Evolutionary conservation across 345 rosid species (phyloP).

Genomic region (Brassica carinata): DNA sequence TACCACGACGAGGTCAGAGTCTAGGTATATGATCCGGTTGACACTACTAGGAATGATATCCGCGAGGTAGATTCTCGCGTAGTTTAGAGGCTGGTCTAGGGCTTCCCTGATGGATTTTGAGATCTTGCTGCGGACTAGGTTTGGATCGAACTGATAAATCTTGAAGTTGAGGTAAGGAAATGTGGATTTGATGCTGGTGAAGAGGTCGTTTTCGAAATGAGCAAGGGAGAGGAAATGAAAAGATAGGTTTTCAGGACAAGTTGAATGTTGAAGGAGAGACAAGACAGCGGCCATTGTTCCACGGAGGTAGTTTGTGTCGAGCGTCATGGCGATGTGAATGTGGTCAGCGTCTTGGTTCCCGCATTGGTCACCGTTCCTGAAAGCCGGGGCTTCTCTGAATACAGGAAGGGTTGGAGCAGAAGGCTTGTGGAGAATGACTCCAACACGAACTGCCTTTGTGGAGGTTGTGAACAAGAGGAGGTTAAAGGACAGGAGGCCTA

Average conservation of each 20-base stretch:
- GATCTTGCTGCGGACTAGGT: slow-evolving; percentile 56
- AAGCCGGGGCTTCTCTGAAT: slow-evolving; percentile 62
- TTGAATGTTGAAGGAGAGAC: slow-evolving; percentile 59
- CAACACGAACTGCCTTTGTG: slow-evolving; percentile 42
- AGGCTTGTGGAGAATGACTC: slow-evolving; percentile 41
- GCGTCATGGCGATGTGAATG: slow-evolving; percentile 69
- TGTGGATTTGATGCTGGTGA: slow-evolving; percentile 51
- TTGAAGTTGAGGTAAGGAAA: slow-evolving; percentile 62
- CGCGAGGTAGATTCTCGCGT: slow-evolving; percentile 65
- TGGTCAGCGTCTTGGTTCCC: slow-evolving; percentile 22
- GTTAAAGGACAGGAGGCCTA: slow-evolving; percentile 73
- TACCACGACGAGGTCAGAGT: slow-evolving; percentile 67
- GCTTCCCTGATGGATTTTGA: slow-evolving; percentile 64
- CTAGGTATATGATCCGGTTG: slow-evolving; percentile 53
- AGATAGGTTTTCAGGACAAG: slow-evolving; percentile 61
- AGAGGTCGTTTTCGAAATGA: slow-evolving; percentile 49
- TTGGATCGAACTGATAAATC: slow-evolving; percentile 54
- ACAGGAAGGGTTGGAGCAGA: slow-evolving; percentile 43
- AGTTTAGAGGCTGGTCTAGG: slow-evolving; percentile 65
- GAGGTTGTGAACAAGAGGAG: slow-evolving; percentile 42
- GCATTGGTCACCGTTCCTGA: slow-evolving; percentile 55
- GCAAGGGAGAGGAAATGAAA: slow-evolving; percentile 64
- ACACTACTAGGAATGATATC: slow-evolving; percentile 52
- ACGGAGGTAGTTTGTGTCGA: slow-evolving; percentile 66
- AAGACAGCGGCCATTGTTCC: slow-evolving; percentile 77